These are phyloP conservation scores for Naematelia encephala DNA, from an alignment of 768 basidiomycete genomes.

Conservation along the genomic window DNA sequence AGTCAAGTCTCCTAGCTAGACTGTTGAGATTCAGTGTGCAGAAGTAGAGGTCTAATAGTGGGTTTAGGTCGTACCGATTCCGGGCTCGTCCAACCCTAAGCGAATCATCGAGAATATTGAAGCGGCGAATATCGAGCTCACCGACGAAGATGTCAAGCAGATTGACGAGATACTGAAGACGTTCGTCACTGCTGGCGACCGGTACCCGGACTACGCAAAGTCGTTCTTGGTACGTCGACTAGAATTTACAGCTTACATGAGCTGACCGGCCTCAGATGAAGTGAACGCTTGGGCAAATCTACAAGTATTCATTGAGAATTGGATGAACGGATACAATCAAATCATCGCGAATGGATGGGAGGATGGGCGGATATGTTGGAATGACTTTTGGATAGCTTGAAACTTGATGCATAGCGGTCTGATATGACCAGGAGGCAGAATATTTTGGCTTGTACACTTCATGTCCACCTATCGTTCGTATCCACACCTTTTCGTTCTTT, in stretches of 20 bases:
- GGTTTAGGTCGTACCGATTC: constrained; percentile 54
- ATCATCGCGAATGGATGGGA: no score
- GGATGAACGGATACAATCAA: no score
- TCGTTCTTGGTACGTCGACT: background rate
- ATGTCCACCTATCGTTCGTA: background rate
- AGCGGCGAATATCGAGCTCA: constrained; percentile 53
- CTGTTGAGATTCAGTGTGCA: no score
- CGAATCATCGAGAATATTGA: constrained; percentile 56
- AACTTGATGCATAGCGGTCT: no score
- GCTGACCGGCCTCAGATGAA: background rate
- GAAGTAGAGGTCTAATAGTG: background rate
- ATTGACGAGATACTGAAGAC: constrained; percentile 48
- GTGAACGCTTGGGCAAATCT: no score
- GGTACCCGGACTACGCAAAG: constrained; percentile 8
- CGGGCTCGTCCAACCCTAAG: constrained; percentile 52
- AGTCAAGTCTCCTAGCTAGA: background rate
- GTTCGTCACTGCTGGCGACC: constrained; percentile 6
- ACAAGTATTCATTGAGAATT: no score
- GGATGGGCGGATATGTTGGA: no score
- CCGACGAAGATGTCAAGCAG: constrained; percentile 52
- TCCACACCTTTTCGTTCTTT: constrained; percentile 30
- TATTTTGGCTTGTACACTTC: no score
- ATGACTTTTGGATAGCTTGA: no score
- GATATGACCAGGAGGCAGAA: no score
- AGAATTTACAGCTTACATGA: background rate